Percentiles rank a stretch among this genome's conserved stretches.
These are phyloP conservation scores for Collybia sp. DNA, from an alignment of 768 basidiomycete species.

Conservation along the genomic window DNA sequence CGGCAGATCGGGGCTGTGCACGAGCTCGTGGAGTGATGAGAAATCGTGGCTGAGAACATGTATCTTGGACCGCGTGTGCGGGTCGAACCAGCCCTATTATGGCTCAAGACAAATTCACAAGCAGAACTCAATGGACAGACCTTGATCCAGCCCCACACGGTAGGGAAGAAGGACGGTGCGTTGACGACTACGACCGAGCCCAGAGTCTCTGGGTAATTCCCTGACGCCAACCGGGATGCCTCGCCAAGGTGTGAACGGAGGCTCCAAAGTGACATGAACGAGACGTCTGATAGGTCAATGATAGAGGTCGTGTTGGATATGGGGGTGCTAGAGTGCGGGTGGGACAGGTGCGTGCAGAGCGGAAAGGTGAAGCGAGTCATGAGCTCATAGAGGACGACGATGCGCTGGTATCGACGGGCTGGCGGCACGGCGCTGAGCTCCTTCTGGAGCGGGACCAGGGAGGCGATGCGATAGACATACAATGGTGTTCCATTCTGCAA, in stretches of 20 bases:
- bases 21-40: conserved; percentile 42
- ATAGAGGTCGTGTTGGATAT: conserved; percentile 62
- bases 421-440: conserved; percentile 52
- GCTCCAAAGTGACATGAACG: conserved; percentile 63
- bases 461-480: conserved; percentile 73
- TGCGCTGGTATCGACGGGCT: conserved; percentile 60
- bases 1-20: conserved; percentile 48
- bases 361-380: conserved; percentile 64
- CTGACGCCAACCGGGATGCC: conserved; percentile 68
- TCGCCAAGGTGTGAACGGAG: conserved; percentile 71
- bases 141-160: conserved; percentile 83
- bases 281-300: conserved; percentile 65
- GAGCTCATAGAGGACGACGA: conserved; percentile 61
- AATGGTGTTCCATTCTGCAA: conserved; percentile 63
- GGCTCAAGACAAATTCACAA: too few relatives aligned
- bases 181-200: conserved; percentile 68
- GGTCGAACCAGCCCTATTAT: conserved; percentile 70
- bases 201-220: conserved; percentile 80
- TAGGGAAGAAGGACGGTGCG: conserved; percentile 78
- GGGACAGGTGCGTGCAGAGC: conserved; percentile 59
- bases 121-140: conserved; percentile 20
- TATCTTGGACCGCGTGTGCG: conserved; percentile 73
- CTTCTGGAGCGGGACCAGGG: conserved; percentile 50
- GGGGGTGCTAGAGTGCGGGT: conserved; percentile 42
- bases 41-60: conserved; percentile 65